A percentile compares a stretch with the other conserved stretches of the same genome.
These are phyloP conservation scores for Pleomassaria siparia DNA, from an alignment of 2,329 filamentous ascomycete species.

Conservation along the genomic window DNA sequence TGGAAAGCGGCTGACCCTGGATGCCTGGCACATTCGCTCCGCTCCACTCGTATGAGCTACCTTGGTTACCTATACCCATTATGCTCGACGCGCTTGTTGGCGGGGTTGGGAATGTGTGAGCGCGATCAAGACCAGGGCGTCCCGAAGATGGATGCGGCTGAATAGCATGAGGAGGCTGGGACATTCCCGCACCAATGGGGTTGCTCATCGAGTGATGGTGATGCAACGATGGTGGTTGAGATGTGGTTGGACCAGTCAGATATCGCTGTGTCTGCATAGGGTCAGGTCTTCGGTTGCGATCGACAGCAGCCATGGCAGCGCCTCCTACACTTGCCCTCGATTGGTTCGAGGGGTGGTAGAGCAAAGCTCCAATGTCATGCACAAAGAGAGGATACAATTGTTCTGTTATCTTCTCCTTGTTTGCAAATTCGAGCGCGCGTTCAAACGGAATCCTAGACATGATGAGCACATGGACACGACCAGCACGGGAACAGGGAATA, in stretches of 20 bases:
- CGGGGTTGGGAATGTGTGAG: constrained; percentile 91
- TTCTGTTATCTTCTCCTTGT: constrained; percentile 99
- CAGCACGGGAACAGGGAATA: background rate
- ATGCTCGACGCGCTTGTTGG: constrained; percentile 90
- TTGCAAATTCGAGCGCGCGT: constrained; percentile 95
- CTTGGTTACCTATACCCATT: constrained; percentile 72
- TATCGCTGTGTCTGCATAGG: constrained; percentile 48
- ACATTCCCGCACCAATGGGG: constrained; percentile 59
- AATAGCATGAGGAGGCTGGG: constrained; percentile 68
- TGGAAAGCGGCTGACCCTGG: constrained; percentile 71
- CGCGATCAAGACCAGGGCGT: constrained; percentile 73
- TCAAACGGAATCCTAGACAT: constrained; percentile 88
- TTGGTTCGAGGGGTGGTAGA: constrained; percentile 92
- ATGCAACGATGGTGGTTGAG: constrained; percentile 69
- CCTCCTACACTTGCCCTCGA: constrained; percentile 74
- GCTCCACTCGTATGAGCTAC: constrained; percentile 78
- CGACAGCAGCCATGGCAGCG: constrained; percentile 74
- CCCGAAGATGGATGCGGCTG: constrained; percentile 58
- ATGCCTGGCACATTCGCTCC: constrained; percentile 45
- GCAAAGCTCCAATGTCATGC: constrained; percentile 89
- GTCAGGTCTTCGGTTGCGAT: constrained; percentile 50
- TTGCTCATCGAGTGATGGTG: constrained; percentile 69
- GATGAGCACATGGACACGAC: constrained; percentile 6
- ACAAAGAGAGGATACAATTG: constrained; percentile 94
- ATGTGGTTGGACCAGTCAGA: constrained; percentile 62